Evolutionary conservation across 768 basidiomycete genomes (phyloP), one percentile per base, ranked within the genome.

Genomic region (Kwoniella bestiolae): DNA sequence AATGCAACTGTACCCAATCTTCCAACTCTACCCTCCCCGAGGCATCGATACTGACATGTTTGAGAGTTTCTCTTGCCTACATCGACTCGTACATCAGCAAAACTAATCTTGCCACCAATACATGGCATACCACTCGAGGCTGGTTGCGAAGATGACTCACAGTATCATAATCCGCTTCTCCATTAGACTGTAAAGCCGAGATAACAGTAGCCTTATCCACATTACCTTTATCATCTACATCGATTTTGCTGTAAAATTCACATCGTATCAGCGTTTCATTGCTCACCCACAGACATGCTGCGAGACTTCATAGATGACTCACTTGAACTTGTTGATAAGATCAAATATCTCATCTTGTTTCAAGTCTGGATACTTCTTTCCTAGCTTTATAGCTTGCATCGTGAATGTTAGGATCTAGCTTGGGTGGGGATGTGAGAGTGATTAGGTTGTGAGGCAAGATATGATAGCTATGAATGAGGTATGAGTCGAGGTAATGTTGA

Each of bases 301-400:
- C n/a, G n/a, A n/a, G n/a, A n/a, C n/a, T n/a, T n/a, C n/a, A n/a
- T n/a, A n/a, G n/a, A n/a, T 18, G 51, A 38, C 93, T 72, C 74
- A 96, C 95, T 95, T 95, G 90, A 99, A 99, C 65, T 89, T 87
- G 81, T 90, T 92, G 82, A 96, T 88, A 80, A 98, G 87, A 78
- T 91, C 89, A 73, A 93, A 89, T 88, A 97, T 92, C 83, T 94
- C 93, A 85, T 95, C 93, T 77, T 88, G 87, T 45, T 91, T 85
- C 71, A 96, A 88, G 74, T 94, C 90, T 16, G 94, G 92, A 77
- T 90, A 93, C 82, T 94, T 95, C 84, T 89, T 92, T 79, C 92
- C 90, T 14, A 96, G 85, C 82, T 89, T 88, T 68, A 96, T 83
- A 26, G 79, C 78, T 72, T 80, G 79, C 79, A 80, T 80, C 51